phyloP scores from a whole-genome alignment of 2,329 filamentous ascomycete species.

The Aspergillus sojae region DNA sequence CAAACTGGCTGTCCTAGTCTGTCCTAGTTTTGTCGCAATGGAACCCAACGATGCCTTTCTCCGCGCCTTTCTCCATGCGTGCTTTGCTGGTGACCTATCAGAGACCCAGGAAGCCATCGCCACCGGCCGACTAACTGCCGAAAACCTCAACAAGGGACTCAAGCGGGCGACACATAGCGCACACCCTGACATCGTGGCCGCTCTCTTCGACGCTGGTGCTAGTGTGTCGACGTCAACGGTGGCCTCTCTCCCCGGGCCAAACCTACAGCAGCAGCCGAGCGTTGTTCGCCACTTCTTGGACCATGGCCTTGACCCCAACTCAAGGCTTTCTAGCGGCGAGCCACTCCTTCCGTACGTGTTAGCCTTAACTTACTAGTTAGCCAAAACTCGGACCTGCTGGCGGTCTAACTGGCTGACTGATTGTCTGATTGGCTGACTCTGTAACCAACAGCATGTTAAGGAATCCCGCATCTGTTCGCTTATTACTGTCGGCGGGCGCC shows the following conservation, averaged over 20 bases:
- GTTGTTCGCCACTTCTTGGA: constrained; percentile 13
- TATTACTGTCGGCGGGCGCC: constrained; percentile 9
- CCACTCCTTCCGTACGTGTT: constrained; percentile 10
- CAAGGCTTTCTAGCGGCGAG: constrained; percentile 7
- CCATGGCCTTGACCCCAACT: constrained; percentile 14
- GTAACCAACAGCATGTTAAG: neutral
- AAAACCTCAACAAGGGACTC: neutral
- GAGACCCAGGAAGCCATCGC: neutral
- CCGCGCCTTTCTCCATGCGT: neutral
- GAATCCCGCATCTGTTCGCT: constrained; percentile 7
- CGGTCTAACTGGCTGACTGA: neutral
- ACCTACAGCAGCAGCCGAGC: constrained; percentile 10
- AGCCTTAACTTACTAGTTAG: neutral
- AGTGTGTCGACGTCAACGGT: neutral
- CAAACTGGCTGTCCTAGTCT: neutral
- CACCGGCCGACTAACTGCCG: neutral
- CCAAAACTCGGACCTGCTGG: neutral
- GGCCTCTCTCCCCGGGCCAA: constrained; percentile 3
- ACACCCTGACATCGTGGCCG: constrained; percentile 14
- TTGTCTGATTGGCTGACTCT: neutral
- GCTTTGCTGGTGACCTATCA: neutral
- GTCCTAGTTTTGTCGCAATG: neutral
- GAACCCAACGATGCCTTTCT: neutral
- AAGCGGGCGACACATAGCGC: neutral
- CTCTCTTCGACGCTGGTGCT: constrained; percentile 15